A percentile compares a stretch with the other conserved stretches of the same genome.
These are phyloP conservation scores for Stephania yunnanensis DNA, from an alignment of 164 flowering plant genomes.

Conservation along the genomic window DNA sequence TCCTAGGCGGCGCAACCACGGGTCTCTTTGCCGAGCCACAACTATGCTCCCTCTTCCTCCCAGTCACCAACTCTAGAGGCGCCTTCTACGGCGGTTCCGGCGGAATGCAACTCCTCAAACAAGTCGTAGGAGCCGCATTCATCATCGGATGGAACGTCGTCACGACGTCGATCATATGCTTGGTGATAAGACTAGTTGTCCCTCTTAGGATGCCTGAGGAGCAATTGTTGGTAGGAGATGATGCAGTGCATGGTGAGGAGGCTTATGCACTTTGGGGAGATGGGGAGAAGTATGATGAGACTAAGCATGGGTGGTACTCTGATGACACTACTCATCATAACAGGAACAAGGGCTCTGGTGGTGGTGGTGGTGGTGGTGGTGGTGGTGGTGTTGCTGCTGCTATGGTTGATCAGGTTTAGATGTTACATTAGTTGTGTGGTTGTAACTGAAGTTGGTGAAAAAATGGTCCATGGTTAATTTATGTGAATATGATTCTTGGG, in stretches of 20 bases:
- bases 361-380: background rate
- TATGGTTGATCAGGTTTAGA: slow-evolving; percentile 23
- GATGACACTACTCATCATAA: slow-evolving; percentile 26
- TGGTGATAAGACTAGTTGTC: slow-evolving; percentile 19
- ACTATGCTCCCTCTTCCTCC: slow-evolving; percentile 30
- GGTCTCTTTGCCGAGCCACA: slow-evolving; percentile 40
- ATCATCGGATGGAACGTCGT: slow-evolving; percentile 35
- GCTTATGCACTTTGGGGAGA: slow-evolving; percentile 41
- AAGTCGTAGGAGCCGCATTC: slow-evolving; percentile 28
- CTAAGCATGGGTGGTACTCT: slow-evolving; percentile 27
- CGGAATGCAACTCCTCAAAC: slow-evolving; percentile 31
- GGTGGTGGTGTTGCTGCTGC: background rate
- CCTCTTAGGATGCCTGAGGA: slow-evolving; percentile 41
- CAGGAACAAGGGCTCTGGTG: background rate
- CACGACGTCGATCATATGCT: slow-evolving; percentile 26
- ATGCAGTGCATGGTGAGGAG: slow-evolving; percentile 46
- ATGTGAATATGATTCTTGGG: background rate
- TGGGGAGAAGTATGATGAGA: slow-evolving; percentile 31
- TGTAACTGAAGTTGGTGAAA: background rate
- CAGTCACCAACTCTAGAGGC: slow-evolving; percentile 29
- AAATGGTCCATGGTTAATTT: background rate
- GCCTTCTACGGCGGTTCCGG: slow-evolving; percentile 30
- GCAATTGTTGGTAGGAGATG: slow-evolving; percentile 33
- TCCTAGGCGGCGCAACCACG: slow-evolving; percentile 39
- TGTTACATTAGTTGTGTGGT: background rate